Percentiles rank a stretch among this genome's conserved stretches.
Conservation (phyloP, 805 yeast genomes). For the Kazachstania africana region DNA sequence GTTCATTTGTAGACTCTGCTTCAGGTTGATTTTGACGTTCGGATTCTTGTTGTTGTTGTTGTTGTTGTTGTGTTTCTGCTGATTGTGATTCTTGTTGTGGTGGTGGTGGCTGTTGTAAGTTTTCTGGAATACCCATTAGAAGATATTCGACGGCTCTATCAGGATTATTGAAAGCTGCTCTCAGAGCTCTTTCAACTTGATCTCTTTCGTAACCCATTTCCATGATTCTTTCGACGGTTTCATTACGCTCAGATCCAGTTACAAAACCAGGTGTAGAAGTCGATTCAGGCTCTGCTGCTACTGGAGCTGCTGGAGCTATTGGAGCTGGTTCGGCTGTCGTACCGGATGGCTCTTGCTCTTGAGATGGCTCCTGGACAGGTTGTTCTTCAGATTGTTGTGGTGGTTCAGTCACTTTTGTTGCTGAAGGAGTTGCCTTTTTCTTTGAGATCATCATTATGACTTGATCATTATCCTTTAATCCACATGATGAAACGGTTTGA, state of each 20-base stretch:
- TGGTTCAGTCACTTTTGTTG: conserved; percentile 13
- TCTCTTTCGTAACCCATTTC: conserved; percentile 92
- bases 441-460: conserved; percentile 84
- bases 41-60: conserved; percentile 2
- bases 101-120: conserved; percentile 29
- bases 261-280: conserved; percentile 48
- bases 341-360: conserved; percentile 7
- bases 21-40: conserved; percentile 1
- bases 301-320: conserved; percentile 13
- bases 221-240: conserved; percentile 70
- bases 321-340: conserved; percentile 20
- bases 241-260: conserved; percentile 66
- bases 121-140: conserved; percentile 78
- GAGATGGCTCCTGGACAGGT: neutral
- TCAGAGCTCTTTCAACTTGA: conserved; percentile 79
- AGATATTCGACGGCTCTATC: conserved; percentile 96
- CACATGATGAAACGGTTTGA: conserved; percentile 57
- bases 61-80: conserved; percentile 9
- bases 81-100: conserved; percentile 17
- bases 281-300: conserved; percentile 26
- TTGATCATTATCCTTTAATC: conserved; percentile 74
- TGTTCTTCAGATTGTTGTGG: too few relatives aligned
- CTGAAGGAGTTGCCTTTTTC: conserved; percentile 26
- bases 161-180: conserved; percentile 94
- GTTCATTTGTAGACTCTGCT: conserved; percentile 4